Percentiles rank a stretch among this genome's conserved stretches.
These are phyloP conservation scores for Omphalea diandra DNA, from an alignment of 441 rosid genomes.

Conservation along the genomic window DNA sequence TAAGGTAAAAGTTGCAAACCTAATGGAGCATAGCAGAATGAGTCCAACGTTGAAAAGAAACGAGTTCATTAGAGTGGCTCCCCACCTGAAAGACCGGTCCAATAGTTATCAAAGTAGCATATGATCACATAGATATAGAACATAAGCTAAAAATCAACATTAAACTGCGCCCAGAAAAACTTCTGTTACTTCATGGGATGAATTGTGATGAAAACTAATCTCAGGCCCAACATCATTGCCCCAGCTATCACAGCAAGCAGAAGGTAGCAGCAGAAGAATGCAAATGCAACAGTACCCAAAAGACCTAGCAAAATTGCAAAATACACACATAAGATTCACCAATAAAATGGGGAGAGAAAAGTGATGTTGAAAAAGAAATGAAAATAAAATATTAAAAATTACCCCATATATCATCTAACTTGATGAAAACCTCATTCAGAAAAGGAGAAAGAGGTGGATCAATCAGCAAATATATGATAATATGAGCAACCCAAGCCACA, in stretches of 20 bases:
- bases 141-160: not conserved
- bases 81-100: constrained; percentile 72
- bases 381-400: constrained; percentile 28
- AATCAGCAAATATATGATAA: constrained; percentile 78
- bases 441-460: constrained; percentile 93
- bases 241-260: constrained; percentile 98
- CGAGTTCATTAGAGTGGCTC: constrained; percentile 97
- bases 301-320: constrained; percentile 62
- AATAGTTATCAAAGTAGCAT: constrained; percentile 22
- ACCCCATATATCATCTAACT: constrained; percentile 99
- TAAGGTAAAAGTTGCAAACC: constrained; percentile 42
- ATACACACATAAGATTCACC: constrained; percentile 18
- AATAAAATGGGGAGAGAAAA: not conserved
- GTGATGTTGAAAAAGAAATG: not conserved
- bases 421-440: constrained; percentile 94
- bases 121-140: constrained; percentile 1
- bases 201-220: constrained; percentile 90
- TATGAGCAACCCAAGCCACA: constrained; percentile 96
- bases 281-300: constrained; percentile 96
- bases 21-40: constrained; percentile 91
- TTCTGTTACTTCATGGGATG: constrained; percentile 97
- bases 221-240: constrained; percentile 98
- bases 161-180: constrained; percentile 17
- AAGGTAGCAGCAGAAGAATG: constrained; percentile 98
- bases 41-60: constrained; percentile 98